These are phyloP conservation scores for Penicillium canariense DNA, from an alignment of 495 filamentous ascomycete species.

Conservation along the genomic window DNA sequence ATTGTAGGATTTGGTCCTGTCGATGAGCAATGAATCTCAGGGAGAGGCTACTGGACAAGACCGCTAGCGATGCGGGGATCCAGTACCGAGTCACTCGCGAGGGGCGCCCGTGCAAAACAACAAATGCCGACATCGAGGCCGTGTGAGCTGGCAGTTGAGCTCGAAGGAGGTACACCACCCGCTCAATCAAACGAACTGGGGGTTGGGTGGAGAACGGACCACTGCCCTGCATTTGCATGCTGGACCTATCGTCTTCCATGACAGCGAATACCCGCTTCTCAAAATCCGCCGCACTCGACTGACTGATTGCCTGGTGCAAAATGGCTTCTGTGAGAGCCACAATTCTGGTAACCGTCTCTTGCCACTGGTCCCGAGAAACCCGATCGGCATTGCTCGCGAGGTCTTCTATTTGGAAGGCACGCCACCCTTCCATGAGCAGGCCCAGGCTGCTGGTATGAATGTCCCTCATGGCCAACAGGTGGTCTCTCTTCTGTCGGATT, in stretches of 20 bases:
- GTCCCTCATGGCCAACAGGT: constrained; percentile 64
- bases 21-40: constrained; percentile 70
- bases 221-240: constrained; percentile 30
- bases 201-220: constrained; percentile 27
- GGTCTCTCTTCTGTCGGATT: constrained; percentile 64
- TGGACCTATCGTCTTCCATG: constrained; percentile 59
- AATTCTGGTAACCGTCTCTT: constrained; percentile 64
- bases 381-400: constrained; percentile 32
- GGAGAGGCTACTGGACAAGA: constrained; percentile 77
- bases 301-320: constrained; percentile 48
- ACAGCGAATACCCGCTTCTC: constrained; percentile 67
- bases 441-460: constrained; percentile 85
- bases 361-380: constrained; percentile 59
- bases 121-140: constrained; percentile 43
- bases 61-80: constrained; percentile 60
- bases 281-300: constrained; percentile 57
- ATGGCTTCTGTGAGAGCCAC: constrained; percentile 80
- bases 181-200: constrained; percentile 60
- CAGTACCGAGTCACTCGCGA: constrained; percentile 80
- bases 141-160: constrained; percentile 59
- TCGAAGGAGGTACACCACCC: constrained; percentile 64
- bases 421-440: constrained; percentile 76
- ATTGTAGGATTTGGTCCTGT: constrained; percentile 68
- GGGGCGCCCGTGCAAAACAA: constrained; percentile 67
- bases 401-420: constrained; percentile 56